phyloP scores from a whole-genome alignment of 2,329 filamentous ascomycete genomes.

The Fusarium verticillioides region DNA sequence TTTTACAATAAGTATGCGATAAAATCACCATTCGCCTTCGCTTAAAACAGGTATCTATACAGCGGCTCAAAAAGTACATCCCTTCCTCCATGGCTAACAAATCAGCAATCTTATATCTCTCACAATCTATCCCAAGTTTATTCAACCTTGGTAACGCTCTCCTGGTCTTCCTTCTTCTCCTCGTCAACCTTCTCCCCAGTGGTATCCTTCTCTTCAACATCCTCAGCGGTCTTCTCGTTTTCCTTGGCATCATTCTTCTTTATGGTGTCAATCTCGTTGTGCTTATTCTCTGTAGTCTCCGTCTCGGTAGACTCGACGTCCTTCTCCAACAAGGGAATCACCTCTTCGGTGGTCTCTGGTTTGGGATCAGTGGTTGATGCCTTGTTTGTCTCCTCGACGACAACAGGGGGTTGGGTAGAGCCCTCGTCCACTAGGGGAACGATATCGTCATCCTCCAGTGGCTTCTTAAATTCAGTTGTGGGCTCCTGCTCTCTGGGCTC shows the following conservation, averaged over 20 bases:
- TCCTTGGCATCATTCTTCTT: constrained; percentile 17
- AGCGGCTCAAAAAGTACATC: constrained; percentile 39
- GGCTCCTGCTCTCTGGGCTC: not conserved
- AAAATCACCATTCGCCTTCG: constrained; percentile 48
- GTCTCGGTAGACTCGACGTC: constrained; percentile 6
- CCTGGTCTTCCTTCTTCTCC: constrained; percentile 25
- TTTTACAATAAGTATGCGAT: constrained; percentile 34
- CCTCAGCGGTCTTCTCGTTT: not conserved
- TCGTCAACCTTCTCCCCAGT: constrained; percentile 11
- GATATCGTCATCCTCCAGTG: constrained; percentile 5
- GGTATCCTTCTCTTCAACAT: constrained; percentile 26
- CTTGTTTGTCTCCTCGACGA: constrained; percentile 18
- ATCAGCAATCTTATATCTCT: constrained; percentile 29
- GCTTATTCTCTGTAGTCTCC: constrained; percentile 4
- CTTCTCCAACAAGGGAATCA: constrained; percentile 29
- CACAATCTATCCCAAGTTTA: constrained; percentile 30
- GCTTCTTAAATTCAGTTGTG: constrained; percentile 7
- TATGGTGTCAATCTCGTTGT: constrained; percentile 7
- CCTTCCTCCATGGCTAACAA: constrained; percentile 34
- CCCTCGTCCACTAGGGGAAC: constrained; percentile 27
- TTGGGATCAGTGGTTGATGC: constrained; percentile 4
- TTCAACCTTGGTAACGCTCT: constrained; percentile 16
- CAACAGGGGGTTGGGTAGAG: constrained; percentile 13
- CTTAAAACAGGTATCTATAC: constrained; percentile 49
- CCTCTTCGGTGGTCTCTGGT: constrained; percentile 1